A percentile compares a stretch with the other conserved stretches of the same genome.
Conservation (phyloP, 495 filamentous ascomycete species). For the Penicillium ochrochloron region DNA sequence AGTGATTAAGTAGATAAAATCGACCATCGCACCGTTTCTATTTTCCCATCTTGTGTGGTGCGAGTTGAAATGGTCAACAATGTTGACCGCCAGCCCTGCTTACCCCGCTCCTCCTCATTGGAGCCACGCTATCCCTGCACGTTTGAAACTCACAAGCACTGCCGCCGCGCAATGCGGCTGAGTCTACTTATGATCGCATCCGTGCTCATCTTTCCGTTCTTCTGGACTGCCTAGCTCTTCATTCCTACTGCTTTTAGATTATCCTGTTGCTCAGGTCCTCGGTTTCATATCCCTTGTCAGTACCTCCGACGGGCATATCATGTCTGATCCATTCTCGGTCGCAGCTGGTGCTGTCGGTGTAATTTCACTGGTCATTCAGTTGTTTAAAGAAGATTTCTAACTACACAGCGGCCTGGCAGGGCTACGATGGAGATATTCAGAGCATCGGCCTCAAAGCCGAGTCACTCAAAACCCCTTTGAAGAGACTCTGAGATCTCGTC, state of each 20-base stretch:
- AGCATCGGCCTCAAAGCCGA: background rate
- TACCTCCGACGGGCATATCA: background rate
- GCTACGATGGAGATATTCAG: background rate
- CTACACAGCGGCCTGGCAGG: background rate
- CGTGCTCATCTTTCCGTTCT: background rate
- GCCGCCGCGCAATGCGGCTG: background rate
- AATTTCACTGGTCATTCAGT: background rate
- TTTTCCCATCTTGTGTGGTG: too few relatives aligned
- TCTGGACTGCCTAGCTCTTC: too few relatives aligned
- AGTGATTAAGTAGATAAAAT: too few relatives aligned
- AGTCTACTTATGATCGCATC: background rate
- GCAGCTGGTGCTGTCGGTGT: background rate
- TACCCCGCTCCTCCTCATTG: background rate
- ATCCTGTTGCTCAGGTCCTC: background rate
- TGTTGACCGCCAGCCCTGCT: background rate
- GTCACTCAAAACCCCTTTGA: background rate
- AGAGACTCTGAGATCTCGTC: background rate
- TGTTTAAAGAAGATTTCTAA: background rate
- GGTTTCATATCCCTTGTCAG: background rate
- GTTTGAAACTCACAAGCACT: background rate
- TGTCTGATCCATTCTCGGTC: background rate
- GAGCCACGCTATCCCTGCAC: background rate
- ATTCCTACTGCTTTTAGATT: background rate
- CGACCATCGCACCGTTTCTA: too few relatives aligned
- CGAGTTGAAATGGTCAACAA: background rate